Evolutionary conservation across 164 flowering plant species (phyloP).

Genomic region (Nelumbo lutea): DNA sequence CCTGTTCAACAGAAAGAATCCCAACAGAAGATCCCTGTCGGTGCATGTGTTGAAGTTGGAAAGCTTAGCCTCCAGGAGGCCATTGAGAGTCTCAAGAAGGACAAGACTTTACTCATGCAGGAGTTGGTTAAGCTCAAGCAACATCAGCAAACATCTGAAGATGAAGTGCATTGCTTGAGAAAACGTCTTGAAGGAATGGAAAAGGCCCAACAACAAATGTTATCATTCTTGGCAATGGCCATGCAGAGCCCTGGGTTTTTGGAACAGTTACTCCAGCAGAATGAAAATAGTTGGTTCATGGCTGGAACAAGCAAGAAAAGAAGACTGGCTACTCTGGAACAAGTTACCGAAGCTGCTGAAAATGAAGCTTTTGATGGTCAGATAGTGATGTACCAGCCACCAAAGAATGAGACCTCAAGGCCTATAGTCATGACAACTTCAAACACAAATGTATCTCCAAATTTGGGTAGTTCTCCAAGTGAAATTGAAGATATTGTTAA

Average conservation of each 20-base stretch:
- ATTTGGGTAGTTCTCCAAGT: background rate
- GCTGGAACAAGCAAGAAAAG: background rate
- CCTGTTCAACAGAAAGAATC: background rate
- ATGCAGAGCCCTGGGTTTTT: constrained; percentile 3
- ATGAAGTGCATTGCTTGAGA: background rate
- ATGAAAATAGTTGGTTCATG: background rate
- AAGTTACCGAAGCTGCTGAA: background rate
- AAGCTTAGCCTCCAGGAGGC: background rate
- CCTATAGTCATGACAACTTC: background rate
- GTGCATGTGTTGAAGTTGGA: constrained; percentile 1
- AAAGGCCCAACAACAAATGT: background rate
- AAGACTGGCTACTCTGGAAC: background rate
- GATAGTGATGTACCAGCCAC: constrained; percentile 3
- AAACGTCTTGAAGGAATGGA: background rate
- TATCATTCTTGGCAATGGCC: background rate
- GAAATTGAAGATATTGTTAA: background rate
- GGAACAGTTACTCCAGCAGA: background rate
- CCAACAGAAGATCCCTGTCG: background rate
- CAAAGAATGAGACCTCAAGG: background rate
- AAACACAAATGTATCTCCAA: background rate
- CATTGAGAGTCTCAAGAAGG: background rate
- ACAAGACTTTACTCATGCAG: background rate
- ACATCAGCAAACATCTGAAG: background rate
- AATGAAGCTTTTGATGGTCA: background rate
- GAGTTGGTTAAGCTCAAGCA: background rate